phyloP scores from a whole-genome alignment of 148 eudicot species.

The Vaccinium corymbosum region DNA sequence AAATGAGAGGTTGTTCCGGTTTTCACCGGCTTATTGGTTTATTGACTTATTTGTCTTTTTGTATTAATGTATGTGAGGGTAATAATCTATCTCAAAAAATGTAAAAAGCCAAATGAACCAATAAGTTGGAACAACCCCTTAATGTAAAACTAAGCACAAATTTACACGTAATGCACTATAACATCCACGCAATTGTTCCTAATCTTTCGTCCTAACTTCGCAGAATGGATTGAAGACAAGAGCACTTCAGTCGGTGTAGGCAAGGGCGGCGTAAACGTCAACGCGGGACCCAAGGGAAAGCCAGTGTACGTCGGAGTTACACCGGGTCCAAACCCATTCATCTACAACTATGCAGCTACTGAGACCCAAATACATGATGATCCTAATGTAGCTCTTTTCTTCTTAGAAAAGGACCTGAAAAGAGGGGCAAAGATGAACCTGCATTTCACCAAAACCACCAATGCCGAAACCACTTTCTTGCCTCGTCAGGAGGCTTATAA shows the following conservation, averaged over 20 bases:
- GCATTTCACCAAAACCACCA: constrained; percentile 15
- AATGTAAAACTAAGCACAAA: too few species aligned
- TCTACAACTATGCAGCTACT: constrained; percentile 17
- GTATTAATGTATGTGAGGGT: too few species aligned
- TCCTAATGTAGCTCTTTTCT: constrained; percentile 10
- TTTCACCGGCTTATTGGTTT: too few species aligned
- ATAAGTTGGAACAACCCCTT: too few species aligned
- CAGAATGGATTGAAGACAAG: constrained; percentile 33
- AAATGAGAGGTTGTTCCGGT: too few species aligned
- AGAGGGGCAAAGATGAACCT: neutral
- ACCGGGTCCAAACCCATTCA: neutral
- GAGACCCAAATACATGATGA: constrained; percentile 24
- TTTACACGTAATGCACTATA: too few species aligned
- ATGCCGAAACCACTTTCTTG: constrained; percentile 22
- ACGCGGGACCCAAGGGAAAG: constrained; percentile 33
- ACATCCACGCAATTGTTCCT: neutral
- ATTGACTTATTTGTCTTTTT: too few species aligned
- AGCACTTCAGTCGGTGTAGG: constrained; percentile 32
- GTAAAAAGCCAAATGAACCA: too few species aligned
- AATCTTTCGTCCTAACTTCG: neutral
- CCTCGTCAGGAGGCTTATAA: constrained; percentile 19
- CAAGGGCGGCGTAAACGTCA: constrained; percentile 33
- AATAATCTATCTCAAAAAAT: too few species aligned
- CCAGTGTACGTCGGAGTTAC: constrained; percentile 26
- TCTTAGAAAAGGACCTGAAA: constrained; percentile 9